A percentile compares a stretch with the other conserved stretches of the same genome.
Conservation (phyloP, 192 early-diverging fungal species). For the Coemansia umbellata region DNA sequence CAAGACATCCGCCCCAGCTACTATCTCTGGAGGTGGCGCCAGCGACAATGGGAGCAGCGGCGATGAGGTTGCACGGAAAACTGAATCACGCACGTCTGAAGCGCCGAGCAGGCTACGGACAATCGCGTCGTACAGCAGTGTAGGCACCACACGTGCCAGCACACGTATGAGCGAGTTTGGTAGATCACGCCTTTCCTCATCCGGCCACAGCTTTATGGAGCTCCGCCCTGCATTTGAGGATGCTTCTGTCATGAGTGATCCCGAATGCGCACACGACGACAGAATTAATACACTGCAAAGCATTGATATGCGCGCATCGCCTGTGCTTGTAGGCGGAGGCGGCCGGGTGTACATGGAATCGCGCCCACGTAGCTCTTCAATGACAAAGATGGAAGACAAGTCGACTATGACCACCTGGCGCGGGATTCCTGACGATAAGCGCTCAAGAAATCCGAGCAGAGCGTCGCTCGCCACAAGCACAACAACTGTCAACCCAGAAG, state of each 20-base stretch:
- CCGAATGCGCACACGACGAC: conserved; percentile 1
- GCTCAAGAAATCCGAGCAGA: conserved; percentile 8
- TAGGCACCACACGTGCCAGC: conserved; percentile 8
- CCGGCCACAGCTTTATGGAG: conserved; percentile 37
- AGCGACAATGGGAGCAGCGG: neutral
- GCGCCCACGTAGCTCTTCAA: conserved; percentile 36
- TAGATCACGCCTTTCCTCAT: conserved; percentile 25
- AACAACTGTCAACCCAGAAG: conserved; percentile 1
- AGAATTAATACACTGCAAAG: conserved; percentile 29
- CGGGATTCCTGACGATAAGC: conserved; percentile 31
- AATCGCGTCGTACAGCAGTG: conserved; percentile 3
- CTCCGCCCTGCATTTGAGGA: conserved; percentile 43
- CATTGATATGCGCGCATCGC: conserved; percentile 17
- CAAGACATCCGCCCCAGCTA: neutral
- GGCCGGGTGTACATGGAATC: conserved; percentile 3
- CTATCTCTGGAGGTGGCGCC: conserved; percentile 13
- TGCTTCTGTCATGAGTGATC: conserved; percentile 8
- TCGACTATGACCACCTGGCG: conserved; percentile 46
- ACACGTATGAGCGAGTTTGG: conserved; percentile 38
- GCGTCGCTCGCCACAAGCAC: neutral
- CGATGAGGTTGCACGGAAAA: neutral
- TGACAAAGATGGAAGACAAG: conserved; percentile 42
- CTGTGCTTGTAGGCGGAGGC: conserved; percentile 39
- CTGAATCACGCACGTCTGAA: neutral
- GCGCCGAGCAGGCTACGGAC: conserved; percentile 7